Percentiles rank a stretch among this genome's conserved stretches.
Conservation (phyloP, 176 grass and related monocot genomes). For the Oryza glumipatula region DNA sequence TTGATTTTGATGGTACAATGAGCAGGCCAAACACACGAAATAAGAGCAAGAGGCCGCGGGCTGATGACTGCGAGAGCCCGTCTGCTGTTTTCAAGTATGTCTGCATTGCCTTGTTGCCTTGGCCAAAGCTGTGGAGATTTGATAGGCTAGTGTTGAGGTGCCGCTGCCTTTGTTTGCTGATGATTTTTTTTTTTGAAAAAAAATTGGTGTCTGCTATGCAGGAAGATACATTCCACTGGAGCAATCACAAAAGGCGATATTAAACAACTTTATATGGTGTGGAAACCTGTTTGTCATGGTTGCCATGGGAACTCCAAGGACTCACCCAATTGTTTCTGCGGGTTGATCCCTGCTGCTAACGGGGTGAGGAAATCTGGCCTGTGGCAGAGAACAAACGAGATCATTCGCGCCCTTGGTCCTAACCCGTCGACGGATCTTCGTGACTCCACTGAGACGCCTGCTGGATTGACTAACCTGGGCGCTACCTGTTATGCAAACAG, state of each 20-base stretch:
- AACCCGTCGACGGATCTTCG: conserved; percentile 83
- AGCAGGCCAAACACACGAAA: conserved; percentile 91
- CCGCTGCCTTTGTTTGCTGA: conserved; percentile 22
- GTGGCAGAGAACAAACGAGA: conserved; percentile 84
- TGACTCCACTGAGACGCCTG: conserved; percentile 62
- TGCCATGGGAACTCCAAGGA: conserved; percentile 95
- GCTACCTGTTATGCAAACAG: conserved; percentile 98
- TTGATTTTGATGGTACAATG: conserved; percentile 58
- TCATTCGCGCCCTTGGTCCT: conserved; percentile 63
- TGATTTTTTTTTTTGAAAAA: neutral
- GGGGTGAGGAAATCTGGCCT: conserved; percentile 70
- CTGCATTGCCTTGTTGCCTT: conserved; percentile 31
- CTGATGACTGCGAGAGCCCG: conserved; percentile 59
- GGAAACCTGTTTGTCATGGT: conserved; percentile 67
- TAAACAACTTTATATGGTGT: conserved; percentile 71
- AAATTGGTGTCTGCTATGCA: conserved; percentile 34
- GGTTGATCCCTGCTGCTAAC: conserved; percentile 67
- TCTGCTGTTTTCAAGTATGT: conserved; percentile 74
- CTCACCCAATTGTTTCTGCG: conserved; percentile 92
- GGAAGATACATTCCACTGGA: conserved; percentile 86
- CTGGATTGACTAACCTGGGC: conserved; percentile 93
- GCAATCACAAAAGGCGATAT: conserved; percentile 64
- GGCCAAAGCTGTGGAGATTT: conserved; percentile 3
- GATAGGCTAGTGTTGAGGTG: neutral
- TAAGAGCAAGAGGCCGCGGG: conserved; percentile 77